Base-by-base conservation (phyloP, 305 asterid species). In the Ajuga reptans region DNA sequence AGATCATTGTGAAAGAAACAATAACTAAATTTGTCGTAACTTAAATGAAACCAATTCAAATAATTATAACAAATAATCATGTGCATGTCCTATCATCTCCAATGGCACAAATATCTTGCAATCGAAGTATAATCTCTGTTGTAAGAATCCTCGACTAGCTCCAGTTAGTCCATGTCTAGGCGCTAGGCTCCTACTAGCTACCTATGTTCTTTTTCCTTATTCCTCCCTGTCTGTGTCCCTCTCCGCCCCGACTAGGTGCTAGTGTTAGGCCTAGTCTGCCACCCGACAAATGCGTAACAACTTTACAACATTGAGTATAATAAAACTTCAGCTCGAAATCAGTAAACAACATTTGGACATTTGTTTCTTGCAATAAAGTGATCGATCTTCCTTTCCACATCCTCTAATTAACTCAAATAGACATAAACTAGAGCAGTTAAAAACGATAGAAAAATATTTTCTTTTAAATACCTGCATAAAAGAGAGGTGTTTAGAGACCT, bases 401-500 rank as follows among this genome's bases (percentile, higher is more conserved):
- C 11, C 31, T 9, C 52, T 21, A 74, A 60, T 33, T 31, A 74
- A 47, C 68, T 34, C 67, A 47, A 7, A 9, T 46, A 50, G 46
- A 31, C 59, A 29, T 6, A 39, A 43, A 69, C 21, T 4, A 49
- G 15, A 46, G 45, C 41, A 36, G 12, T 4, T n/a, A 51, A 45
- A 39, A 6, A 10, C 16, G 63, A 27, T 9, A 4, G 43, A 3
- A 52, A 29, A 2, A n/a, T n/a, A n/a, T n/a, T 21, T 50, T 47
- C 15, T 18, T 21, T 21, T 21, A 21, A 21, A 21, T 21, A 80
- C 96, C 97, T 90, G 86, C 83, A 93, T 75, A 66, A 90, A 90
- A 15, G 88, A 76, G 45, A 90, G 89, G 85, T 93, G 98, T 54
- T 84, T 86, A 34, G 85, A 77, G 58, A 89, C 79, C 74, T 84